Conservation (phyloP, 164 flowering plant species). For the Piper betle region DNA sequence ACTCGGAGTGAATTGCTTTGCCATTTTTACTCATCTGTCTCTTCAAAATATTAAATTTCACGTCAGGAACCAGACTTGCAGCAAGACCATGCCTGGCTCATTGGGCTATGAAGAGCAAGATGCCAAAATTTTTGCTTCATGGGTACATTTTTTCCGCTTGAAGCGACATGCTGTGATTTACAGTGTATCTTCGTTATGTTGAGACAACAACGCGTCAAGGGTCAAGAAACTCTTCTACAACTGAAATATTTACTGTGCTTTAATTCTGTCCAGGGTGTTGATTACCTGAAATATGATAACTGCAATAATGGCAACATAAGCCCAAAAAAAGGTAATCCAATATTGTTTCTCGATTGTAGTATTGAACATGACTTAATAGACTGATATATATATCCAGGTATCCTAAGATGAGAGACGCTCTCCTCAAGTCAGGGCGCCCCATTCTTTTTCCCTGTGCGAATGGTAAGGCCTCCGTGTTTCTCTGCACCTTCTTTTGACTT, state of each 20-base stretch:
- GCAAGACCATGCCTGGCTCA: conserved; percentile 58
- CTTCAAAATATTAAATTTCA: too few relatives aligned
- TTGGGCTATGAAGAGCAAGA: conserved; percentile 55
- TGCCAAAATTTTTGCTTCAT: conserved; percentile 52
- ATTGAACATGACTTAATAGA: not conserved
- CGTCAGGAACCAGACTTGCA: conserved; percentile 40
- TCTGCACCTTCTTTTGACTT: not conserved
- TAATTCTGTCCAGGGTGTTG: conserved; percentile 27
- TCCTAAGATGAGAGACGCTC: conserved; percentile 55
- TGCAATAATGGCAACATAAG: conserved; percentile 24
- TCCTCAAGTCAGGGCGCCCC: conserved; percentile 42
- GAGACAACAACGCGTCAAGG: too few relatives aligned
- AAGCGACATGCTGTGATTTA: not conserved
- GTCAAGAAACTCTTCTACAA: not conserved
- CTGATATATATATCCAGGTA: conserved; percentile 20
- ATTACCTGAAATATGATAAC: conserved; percentile 63
- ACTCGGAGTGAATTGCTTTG: not conserved
- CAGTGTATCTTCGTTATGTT: not conserved
- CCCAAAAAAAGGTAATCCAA: conserved; percentile 31
- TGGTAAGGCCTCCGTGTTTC: conserved; percentile 27
- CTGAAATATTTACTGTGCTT: not conserved
- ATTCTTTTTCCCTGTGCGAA: conserved; percentile 65
- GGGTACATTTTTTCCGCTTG: conserved; percentile 23
- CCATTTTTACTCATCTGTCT: not conserved
- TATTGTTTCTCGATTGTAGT: not conserved